Conservation (phyloP, 768 basidiomycete genomes). For the Hysterangium stoloniferum region DNA sequence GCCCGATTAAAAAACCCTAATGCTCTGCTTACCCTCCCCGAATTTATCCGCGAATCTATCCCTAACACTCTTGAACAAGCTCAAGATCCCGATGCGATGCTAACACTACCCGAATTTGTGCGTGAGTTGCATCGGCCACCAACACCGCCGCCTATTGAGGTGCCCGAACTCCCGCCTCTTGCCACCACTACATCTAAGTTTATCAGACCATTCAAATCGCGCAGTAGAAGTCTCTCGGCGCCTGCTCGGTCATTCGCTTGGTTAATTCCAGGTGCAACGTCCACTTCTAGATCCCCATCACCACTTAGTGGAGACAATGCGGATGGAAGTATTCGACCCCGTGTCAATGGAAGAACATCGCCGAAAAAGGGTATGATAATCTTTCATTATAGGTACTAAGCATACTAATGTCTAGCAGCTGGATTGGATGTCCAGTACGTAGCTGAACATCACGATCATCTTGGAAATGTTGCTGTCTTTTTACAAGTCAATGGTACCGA, state of each 20-base stretch:
- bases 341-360: constrained; percentile 20
- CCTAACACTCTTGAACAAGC: constrained; percentile 29
- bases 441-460: constrained; percentile 80
- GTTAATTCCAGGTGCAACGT: constrained; percentile 27
- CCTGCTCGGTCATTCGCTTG: constrained; percentile 46
- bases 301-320: constrained; percentile 24
- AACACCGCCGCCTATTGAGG: constrained; percentile 12
- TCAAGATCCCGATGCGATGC: constrained; percentile 23
- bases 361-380: constrained; percentile 21
- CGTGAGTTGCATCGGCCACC: constrained; percentile 40
- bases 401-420: constrained; percentile 10
- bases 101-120: constrained; percentile 39
- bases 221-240: constrained; percentile 49
- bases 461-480: constrained; percentile 73
- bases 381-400: neutral
- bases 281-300: constrained; percentile 8
- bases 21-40: constrained; percentile 49
- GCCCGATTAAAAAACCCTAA: constrained; percentile 35
- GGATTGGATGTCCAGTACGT: constrained; percentile 42
- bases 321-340: constrained; percentile 18
- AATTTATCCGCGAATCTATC: constrained; percentile 54
- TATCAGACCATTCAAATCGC: constrained; percentile 18
- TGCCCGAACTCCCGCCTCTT: neutral
- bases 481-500: constrained; percentile 44
- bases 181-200: constrained; percentile 6